These are phyloP conservation scores for Kwoniella dendrophila DNA, from an alignment of 768 basidiomycete genomes.

Conservation along the genomic window DNA sequence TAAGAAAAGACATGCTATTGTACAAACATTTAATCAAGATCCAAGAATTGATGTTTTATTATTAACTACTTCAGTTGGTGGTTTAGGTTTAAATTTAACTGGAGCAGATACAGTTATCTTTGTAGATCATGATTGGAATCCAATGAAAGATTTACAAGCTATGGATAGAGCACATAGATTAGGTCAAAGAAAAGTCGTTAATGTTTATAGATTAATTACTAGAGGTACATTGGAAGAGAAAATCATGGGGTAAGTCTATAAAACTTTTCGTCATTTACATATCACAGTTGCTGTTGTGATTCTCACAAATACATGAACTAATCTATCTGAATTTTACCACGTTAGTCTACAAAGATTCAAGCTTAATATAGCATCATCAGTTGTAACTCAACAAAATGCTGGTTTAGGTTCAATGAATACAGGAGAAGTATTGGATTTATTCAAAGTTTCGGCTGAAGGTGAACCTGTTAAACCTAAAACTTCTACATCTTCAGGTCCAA, in stretches of 20 bases:
- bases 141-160: slow-evolving; percentile 98
- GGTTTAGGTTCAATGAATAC: slow-evolving; percentile 95
- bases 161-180: slow-evolving; percentile 99
- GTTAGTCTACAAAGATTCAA: slow-evolving; percentile 94
- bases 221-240: slow-evolving; percentile 98
- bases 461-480: slow-evolving; percentile 58
- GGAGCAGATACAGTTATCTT: slow-evolving; percentile 99
- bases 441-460: slow-evolving; percentile 69
- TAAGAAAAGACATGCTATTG: slow-evolving; percentile 91
- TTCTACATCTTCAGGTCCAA: slow-evolving; percentile 59
- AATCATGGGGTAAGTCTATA: slow-evolving; percentile 89
- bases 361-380: slow-evolving; percentile 92
- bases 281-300: neutral
- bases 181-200: slow-evolving; percentile 98
- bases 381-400: slow-evolving; percentile 96
- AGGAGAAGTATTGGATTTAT: slow-evolving; percentile 91
- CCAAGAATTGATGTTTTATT: slow-evolving; percentile 95
- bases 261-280: neutral
- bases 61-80: slow-evolving; percentile 95
- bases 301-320: too few species aligned
- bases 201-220: slow-evolving; percentile 95
- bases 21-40: slow-evolving; percentile 97
- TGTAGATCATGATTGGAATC: slow-evolving; percentile 99
- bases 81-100: slow-evolving; percentile 90
- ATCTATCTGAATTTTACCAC: neutral